Conservation (phyloP, 768 basidiomycete species). For the Podaxis sp. region DNA sequence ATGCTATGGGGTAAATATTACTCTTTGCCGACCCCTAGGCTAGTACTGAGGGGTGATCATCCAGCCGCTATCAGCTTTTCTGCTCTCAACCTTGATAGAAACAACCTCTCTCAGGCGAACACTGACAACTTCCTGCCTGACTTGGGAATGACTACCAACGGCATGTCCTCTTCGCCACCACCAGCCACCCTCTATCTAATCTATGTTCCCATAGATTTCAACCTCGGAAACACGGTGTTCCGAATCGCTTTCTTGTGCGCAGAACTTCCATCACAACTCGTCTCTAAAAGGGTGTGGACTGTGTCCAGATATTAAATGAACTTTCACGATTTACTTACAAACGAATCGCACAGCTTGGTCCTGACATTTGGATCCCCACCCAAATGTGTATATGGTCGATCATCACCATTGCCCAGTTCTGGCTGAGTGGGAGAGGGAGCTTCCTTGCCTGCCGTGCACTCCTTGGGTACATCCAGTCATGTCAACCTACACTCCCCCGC, state of each 20-base stretch:
- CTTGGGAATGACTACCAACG: slow-evolving; percentile 47
- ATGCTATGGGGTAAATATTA: slow-evolving; percentile 38
- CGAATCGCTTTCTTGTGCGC: slow-evolving; percentile 47
- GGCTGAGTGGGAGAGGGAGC: slow-evolving; percentile 44
- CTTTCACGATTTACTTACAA: background rate
- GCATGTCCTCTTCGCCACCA: slow-evolving; percentile 8
- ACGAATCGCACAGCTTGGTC: slow-evolving; percentile 37
- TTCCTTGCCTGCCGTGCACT: slow-evolving; percentile 47
- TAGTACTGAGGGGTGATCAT: background rate
- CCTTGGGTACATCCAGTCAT: slow-evolving; percentile 18
- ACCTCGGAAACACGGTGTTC: slow-evolving; percentile 51
- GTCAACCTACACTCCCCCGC: background rate
- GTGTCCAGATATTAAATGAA: background rate
- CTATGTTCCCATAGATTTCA: slow-evolving; percentile 36
- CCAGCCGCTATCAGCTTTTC: slow-evolving; percentile 50
- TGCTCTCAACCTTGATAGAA: slow-evolving; percentile 49
- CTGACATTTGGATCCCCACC: slow-evolving; percentile 60
- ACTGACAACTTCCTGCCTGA: slow-evolving; percentile 55
- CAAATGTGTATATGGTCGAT: slow-evolving; percentile 55
- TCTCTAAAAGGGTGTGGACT: slow-evolving; percentile 48
- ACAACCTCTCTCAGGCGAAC: slow-evolving; percentile 54
- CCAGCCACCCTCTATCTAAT: background rate
- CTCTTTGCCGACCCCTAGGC: background rate
- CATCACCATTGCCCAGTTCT: slow-evolving; percentile 50
- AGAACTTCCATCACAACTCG: slow-evolving; percentile 58